Evolutionary conservation across 1,284 basidiomycete genomes (phyloP), one percentile per base, ranked within the genome.

Genomic region (Ceratobasidium sp.): DNA sequence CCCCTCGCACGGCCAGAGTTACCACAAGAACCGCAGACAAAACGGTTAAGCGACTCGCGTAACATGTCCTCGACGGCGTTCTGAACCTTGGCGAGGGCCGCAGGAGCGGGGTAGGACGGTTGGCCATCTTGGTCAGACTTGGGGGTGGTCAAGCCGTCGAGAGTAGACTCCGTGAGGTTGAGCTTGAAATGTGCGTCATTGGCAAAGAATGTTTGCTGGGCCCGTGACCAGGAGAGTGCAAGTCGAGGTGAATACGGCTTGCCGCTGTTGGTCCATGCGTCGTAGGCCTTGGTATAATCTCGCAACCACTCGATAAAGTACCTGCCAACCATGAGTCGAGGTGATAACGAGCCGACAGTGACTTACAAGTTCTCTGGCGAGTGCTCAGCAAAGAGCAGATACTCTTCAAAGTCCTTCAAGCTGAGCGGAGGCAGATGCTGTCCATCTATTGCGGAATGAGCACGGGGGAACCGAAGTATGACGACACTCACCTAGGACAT

Each of bases 1-100:
- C 86, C 89, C 52, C 90, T 82, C 52, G 82, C 82, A 62, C 85
- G 89, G n/a, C 91, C 91, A 12, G 91, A 89, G 73, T 92, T 92
- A 74, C 84, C 86, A 76, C 86, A 86, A 53, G 89, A 87, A 1
- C 86, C 87, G 20, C 81, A 77, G 25, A 91, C 87, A 74, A 91
- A 92, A 0, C 87, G 82, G n/a, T 79, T 79, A 7, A 92, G 83
- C 57, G 85, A 87, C 45, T 84, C 84, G 65, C 85, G 81, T 49
- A 92, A 83, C 81, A 86, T 85, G 25, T 49, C 58, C 31, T 69
- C 71, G 45, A 73, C 72, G 20, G 72, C 69, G 10, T 55, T 77
- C 7, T 82, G 83, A 22, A 90, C 80, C 40, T 86, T 83, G 43
- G 80, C 79, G 74, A 92, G 90, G 7, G 86, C 79, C 2, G 81